Conservation (phyloP, 148 eudicot species). For the Beta vulgaris region DNA sequence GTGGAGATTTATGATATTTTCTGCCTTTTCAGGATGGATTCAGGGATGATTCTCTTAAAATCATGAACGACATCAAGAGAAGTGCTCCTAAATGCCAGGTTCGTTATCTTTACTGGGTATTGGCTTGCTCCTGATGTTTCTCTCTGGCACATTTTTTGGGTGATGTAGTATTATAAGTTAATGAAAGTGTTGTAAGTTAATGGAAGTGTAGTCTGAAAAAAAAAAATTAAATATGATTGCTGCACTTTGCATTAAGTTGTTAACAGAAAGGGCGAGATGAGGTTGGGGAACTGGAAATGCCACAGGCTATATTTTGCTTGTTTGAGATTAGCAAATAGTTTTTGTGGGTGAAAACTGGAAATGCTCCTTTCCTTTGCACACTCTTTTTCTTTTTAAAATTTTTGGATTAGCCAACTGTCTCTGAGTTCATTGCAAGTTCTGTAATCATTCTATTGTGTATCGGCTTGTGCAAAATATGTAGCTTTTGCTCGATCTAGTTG, state of each 20-base stretch:
- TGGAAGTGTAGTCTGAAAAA: no score
- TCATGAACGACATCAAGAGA: slow-evolving; percentile 41
- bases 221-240: background rate
- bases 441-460: background rate
- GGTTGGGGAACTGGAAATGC: background rate
- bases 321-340: background rate
- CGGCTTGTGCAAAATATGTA: background rate
- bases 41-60: slow-evolving; percentile 42
- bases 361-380: background rate
- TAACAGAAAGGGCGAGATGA: background rate
- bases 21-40: slow-evolving; percentile 63
- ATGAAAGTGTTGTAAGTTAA: background rate
- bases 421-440: background rate
- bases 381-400: background rate
- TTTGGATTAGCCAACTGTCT: background rate
- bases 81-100: slow-evolving; percentile 68
- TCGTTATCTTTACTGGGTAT: slow-evolving; percentile 11
- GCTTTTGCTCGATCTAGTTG: background rate
- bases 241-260: background rate
- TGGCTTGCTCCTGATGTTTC: slow-evolving; percentile 1
- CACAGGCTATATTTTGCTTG: background rate
- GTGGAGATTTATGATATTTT: background rate
- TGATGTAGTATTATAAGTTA: background rate
- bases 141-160: background rate
- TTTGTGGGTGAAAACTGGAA: background rate